Base-by-base conservation (phyloP, 2,329 filamentous ascomycete species). In the Colletotrichum salicis region DNA sequence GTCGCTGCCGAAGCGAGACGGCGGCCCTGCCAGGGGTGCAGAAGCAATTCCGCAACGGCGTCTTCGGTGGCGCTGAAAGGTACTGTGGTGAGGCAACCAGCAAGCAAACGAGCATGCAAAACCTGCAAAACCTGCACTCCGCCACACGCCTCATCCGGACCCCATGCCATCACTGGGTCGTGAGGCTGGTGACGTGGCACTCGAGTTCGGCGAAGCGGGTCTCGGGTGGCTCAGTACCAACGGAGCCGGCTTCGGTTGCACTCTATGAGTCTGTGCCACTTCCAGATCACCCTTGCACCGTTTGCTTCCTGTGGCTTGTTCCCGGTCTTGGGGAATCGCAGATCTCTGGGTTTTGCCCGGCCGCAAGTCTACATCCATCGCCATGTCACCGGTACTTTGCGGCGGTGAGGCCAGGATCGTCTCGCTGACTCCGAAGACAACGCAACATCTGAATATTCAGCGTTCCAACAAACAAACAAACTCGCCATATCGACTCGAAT, bases 171-270 rank as follows among this genome's bases (percentile, higher is more conserved):
- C 51, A 63, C 24, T 51, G 61, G 54, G 31, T 29, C 31, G 29
- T 74, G 71, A 74, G 73, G 73, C 73, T 74, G 68, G 71, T 74
- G 73, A 74, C 73, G 73, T 74, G 73, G 73, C 73, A 67, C 24
- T 58, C 59, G 37, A 61, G 41, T 51, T 48, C 58, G 59, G 45
- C n/a, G 13, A 54, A 37, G 55, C 55, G 70, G 70, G 70, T 64
- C 65, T 64, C 60, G 45, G 65, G 65, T 72, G 70, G 67, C 71
- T 71, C 63, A 57, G 48, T 67, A 33, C 69, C 70, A 62, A 65
- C 45, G 41, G 59, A 58, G 54, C 65, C 65, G 58, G 51, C 48
- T 48, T 67, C 57, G 64, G 56, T 45, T 62, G 51, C 64, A 31
- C 29, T 41, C 6, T 41, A 8, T 19, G 37, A 41, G 37, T 41